phyloP scores from a whole-genome alignment of 305 asterid species.

The Fraxinus platypoda region DNA sequence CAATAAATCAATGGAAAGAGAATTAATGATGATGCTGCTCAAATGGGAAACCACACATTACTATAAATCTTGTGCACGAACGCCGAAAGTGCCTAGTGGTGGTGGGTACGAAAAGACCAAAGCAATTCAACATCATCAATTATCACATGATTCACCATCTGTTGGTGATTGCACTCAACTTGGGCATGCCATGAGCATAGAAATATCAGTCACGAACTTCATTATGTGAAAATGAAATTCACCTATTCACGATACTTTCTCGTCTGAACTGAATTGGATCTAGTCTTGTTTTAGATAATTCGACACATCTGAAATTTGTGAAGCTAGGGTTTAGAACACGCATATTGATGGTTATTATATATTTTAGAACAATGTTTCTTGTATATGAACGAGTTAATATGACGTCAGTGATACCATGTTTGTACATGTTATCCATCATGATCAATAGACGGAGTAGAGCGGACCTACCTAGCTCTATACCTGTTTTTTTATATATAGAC shows the following conservation, averaged over 20 bases:
- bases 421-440: too few relatives aligned
- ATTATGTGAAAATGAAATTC: neutral
- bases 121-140: neutral
- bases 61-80: constrained; percentile 28
- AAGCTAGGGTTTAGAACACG: neutral
- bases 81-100: constrained; percentile 38
- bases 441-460: neutral
- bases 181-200: neutral
- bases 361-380: neutral
- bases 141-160: neutral
- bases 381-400: neutral
- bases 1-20: neutral
- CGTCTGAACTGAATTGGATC: neutral
- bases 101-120: constrained; percentile 15
- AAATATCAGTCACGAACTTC: neutral
- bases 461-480: too few relatives aligned
- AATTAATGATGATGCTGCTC: neutral
- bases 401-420: neutral
- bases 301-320: neutral
- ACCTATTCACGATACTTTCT: neutral
- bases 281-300: neutral
- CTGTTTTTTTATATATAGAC: too few relatives aligned
- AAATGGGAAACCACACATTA: neutral
- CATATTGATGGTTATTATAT: neutral
- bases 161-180: neutral